phyloP scores from a whole-genome alignment of 768 basidiomycete genomes.

The Mycena filopes region DNA sequence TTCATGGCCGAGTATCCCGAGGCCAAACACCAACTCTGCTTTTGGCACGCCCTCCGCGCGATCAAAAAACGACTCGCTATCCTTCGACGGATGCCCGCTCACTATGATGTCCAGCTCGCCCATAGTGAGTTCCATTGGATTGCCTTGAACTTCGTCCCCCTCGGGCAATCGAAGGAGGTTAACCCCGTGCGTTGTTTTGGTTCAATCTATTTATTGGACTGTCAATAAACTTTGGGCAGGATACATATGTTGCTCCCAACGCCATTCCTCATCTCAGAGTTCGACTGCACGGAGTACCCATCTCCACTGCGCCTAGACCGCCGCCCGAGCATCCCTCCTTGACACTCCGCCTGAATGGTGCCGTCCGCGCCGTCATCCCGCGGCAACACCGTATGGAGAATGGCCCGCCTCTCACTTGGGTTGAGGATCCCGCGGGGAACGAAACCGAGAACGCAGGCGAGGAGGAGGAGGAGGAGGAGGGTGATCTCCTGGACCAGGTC shows the following conservation, averaged over 20 bases:
- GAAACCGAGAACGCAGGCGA: not conserved
- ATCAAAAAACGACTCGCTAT: constrained; percentile 43
- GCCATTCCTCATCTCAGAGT: not conserved
- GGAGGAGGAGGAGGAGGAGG: constrained; percentile 20
- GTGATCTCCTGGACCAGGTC: constrained; percentile 33
- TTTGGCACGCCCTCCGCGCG: constrained; percentile 47
- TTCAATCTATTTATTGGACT: not conserved
- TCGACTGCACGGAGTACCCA: not conserved
- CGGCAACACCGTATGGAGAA: not conserved
- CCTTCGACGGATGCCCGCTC: constrained; percentile 37
- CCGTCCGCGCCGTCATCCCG: not conserved
- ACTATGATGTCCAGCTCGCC: constrained; percentile 42
- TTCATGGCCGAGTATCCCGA: constrained; percentile 37
- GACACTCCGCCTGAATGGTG: too few relatives aligned
- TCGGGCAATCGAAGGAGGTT: constrained; percentile 32
- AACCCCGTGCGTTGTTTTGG: not conserved
- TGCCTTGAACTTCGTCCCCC: constrained; percentile 37
- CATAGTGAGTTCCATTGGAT: constrained; percentile 40
- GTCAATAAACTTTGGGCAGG: constrained; percentile 9
- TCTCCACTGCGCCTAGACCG: not conserved
- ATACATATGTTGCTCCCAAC: constrained; percentile 6
- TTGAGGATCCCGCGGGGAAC: too few relatives aligned
- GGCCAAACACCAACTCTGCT: constrained; percentile 51
- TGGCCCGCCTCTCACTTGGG: not conserved
- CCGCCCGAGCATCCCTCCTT: not conserved